Evolutionary conservation across 257 asterid species (phyloP).

Genomic region (Solanum phureja): DNA sequence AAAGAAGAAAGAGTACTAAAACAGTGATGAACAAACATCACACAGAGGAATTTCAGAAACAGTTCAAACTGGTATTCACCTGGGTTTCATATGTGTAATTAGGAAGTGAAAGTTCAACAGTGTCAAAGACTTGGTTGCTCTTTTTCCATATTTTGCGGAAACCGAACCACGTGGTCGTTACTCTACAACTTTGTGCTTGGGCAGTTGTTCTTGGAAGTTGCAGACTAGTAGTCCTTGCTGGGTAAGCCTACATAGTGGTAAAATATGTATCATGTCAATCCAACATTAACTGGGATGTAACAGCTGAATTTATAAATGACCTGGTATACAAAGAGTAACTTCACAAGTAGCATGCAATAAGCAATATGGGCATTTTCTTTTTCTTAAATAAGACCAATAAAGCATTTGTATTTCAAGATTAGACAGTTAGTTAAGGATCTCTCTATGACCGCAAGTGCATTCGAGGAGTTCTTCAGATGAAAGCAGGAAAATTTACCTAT

Average conservation of each 20-base stretch:
- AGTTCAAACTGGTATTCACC: slow-evolving; percentile 30
- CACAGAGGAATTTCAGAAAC: neutral
- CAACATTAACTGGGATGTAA: neutral
- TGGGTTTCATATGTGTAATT: slow-evolving; percentile 71
- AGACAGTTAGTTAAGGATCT: neutral
- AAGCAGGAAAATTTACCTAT: neutral
- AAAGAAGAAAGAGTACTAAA: slow-evolving; percentile 2
- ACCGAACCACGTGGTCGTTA: slow-evolving; percentile 90
- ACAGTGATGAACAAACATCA: neutral
- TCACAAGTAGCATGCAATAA: neutral
- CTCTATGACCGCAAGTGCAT: neutral
- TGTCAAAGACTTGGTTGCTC: slow-evolving; percentile 76
- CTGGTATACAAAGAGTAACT: neutral
- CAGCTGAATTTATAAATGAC: neutral
- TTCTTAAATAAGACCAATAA: neutral
- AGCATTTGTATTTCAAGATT: neutral
- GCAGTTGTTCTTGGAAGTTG: slow-evolving; percentile 48
- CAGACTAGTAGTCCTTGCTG: slow-evolving; percentile 29
- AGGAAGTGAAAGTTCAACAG: slow-evolving; percentile 88
- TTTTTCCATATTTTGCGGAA: slow-evolving; percentile 71
- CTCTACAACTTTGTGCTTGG: slow-evolving; percentile 56
- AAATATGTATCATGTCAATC: neutral
- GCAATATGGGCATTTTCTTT: neutral
- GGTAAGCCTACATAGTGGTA: slow-evolving; percentile 49
- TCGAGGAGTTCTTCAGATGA: neutral